Evolutionary conservation across 441 rosid genomes (phyloP), one percentile per base, ranked within the genome.

Genomic region (Pelargonium cotyledonis): DNA sequence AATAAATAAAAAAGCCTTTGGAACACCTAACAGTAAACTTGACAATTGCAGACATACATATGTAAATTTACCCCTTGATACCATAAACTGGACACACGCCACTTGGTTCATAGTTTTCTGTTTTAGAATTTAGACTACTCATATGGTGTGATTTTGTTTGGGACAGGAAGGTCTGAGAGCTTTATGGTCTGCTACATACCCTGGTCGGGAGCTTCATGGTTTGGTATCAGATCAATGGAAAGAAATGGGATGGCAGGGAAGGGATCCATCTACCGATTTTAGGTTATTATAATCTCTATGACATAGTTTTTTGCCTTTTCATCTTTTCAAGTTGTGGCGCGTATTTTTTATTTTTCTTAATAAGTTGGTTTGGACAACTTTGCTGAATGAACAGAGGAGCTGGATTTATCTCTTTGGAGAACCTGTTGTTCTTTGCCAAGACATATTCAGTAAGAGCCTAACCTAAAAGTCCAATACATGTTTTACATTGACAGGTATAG

Each of bases 231-330:
- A 93, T 46, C 97, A 93, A 40, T 90, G 97, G 98, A 93, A 93
- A 76, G 84, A 88, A 70, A 93, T 93, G 98, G 97, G 98, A 55
- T 90, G 96, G 96, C 97, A 93, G 76, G 98, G 98, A 75, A 88
- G 72, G 80, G 96, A 92, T 85, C 98, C 98, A 73, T 90, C 96
- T 7, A 92, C 96, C 47, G 96, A 92, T 79, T 92, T 92, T 81
- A 86, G 97, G 97, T 89, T 71, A 49, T 43, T 43, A 6, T 5
- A 6, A 43, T 43, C 57, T 14, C 5, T 49, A 12, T 49, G 57
- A 16, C 57, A 49, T 16, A 0, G 19, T 1, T 46, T 69, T 31
- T 46, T 16, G 46, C 65, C 46, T 6, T 55, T 3, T 51, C 29
- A 1, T 21, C 12, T 53, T 26, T 6, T 41, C 26, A 63, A 10